Conservation (phyloP, 1,139 yeast genomes). For the Pichia sp. region DNA sequence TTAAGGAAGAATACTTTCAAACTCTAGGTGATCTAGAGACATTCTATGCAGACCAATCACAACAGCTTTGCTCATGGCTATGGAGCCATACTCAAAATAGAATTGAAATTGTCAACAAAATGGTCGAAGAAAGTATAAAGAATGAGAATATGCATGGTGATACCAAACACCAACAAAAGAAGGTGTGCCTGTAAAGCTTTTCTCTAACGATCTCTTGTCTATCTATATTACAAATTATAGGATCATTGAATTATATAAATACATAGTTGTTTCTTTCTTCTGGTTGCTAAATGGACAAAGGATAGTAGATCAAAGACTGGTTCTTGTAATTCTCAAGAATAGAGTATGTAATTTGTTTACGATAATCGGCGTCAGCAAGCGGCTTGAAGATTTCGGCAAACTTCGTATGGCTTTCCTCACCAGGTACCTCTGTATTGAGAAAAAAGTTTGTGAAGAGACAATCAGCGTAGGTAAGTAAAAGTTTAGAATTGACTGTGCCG, state of each 20-base stretch:
- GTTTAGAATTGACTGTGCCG: not conserved
- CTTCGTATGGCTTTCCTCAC: not conserved
- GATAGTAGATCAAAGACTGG: slow-evolving; percentile 26
- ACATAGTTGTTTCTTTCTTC: too few relatives aligned
- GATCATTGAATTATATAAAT: too few relatives aligned
- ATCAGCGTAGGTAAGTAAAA: slow-evolving; percentile 25
- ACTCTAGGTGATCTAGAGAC: slow-evolving; percentile 10
- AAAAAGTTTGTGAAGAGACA: slow-evolving; percentile 21
- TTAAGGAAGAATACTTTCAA: slow-evolving; percentile 2
- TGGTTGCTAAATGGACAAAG: slow-evolving; percentile 14
- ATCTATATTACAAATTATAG: not conserved
- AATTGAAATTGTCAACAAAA: not conserved
- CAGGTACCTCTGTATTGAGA: slow-evolving; percentile 5
- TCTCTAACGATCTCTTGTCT: not conserved
- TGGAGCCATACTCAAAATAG: not conserved
- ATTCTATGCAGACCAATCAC: slow-evolving; percentile 14
- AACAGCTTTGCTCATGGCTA: slow-evolving; percentile 4
- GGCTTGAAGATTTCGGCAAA: slow-evolving; percentile 12
- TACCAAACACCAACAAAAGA: not conserved
- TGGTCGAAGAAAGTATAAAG: not conserved
- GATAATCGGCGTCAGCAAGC: slow-evolving; percentile 16
- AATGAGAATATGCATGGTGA: too few relatives aligned
- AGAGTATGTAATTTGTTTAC: slow-evolving; percentile 10
- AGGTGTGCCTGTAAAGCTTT: not conserved
- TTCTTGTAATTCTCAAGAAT: slow-evolving; percentile 24